Base-by-base conservation (phyloP, 768 basidiomycete species). In the Coprinopsis marcescibilis region DNA sequence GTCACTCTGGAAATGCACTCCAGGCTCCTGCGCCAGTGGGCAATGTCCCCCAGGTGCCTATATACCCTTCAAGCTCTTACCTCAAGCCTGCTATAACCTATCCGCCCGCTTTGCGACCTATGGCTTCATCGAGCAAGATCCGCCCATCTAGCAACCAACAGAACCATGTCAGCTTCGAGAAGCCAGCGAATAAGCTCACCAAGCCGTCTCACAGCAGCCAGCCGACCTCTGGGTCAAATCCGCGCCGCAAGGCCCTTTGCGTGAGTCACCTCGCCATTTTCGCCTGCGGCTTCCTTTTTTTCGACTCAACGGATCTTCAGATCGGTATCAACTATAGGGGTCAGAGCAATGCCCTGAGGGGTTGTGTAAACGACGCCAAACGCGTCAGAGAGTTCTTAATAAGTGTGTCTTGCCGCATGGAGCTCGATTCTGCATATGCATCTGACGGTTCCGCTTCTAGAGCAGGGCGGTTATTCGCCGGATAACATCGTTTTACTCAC, bases 311-410 rank as follows among this genome's bases (percentile, higher is more conserved):
- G n/a, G n/a, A n/a, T n/a, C n/a, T n/a, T 42, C 47, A 83, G 81
- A 87, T 92, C 59, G 89, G 88, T 1, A 85, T 91, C 53, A 86
- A 86, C 58, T 92, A 92, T 58, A 57, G 55, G 10, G 86, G 87
- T 0, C 79, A 85, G 39, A 57, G 59, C 2, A 74, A 79, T 45
- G 78, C 76, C 50, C 74, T 92, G 12, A 68, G 68, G 0, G 90
- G 90, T 4, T 92, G 90, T 55, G 73, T 90, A 56, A 92, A 92
- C 52, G 91, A 94, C 58, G 83, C 83, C 3, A 70, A 69, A 48
- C 82, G 83, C 54, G 75, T 91, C 37, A 73, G 76, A 38, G 70
- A 71, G 25, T 91, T 90, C 67, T 66, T 89, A 24, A 77, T 76
- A 33, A 62, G 82, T 83, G 54, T 46, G 73, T 60, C 33, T 35